Evolutionary conservation across 352 stramenopile species (phyloP).

Genomic region (Phytophthora litchii): DNA sequence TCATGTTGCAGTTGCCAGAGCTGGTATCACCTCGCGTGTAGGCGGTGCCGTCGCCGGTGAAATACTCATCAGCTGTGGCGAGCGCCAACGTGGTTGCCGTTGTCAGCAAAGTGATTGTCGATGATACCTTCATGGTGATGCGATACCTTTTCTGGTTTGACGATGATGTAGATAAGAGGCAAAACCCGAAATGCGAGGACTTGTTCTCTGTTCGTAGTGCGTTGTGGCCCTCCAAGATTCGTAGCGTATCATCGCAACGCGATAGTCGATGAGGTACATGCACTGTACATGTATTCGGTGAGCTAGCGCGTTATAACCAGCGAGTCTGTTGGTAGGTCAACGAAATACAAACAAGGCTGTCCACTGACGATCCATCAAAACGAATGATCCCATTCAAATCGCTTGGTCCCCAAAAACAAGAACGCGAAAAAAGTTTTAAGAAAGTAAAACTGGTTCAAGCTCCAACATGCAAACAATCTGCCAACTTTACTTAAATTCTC

Average conservation of each 20-base stretch:
- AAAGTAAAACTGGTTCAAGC: too few relatives aligned
- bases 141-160: background rate
- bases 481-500: too few relatives aligned
- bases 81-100: slow-evolving; percentile 5
- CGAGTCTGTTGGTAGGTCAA: background rate
- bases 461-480: too few relatives aligned
- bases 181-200: slow-evolving; percentile 1
- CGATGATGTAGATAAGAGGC: background rate
- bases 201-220: background rate
- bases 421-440: background rate
- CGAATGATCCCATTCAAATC: background rate
- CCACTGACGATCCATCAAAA: slow-evolving; percentile 1
- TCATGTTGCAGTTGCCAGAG: slow-evolving; percentile 62
- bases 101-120: background rate
- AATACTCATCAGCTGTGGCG: slow-evolving; percentile 36
- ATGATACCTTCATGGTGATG: background rate
- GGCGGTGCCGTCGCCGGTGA: slow-evolving; percentile 48
- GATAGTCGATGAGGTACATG: background rate
- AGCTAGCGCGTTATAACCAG: slow-evolving; percentile 3
- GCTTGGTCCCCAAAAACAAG: background rate
- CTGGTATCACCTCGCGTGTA: slow-evolving; percentile 50
- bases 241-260: background rate
- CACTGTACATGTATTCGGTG: background rate
- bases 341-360: background rate
- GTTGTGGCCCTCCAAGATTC: background rate